These are phyloP conservation scores for Marasmius tenuissimus DNA, from an alignment of 1,284 basidiomycete species.

Conservation along the genomic window DNA sequence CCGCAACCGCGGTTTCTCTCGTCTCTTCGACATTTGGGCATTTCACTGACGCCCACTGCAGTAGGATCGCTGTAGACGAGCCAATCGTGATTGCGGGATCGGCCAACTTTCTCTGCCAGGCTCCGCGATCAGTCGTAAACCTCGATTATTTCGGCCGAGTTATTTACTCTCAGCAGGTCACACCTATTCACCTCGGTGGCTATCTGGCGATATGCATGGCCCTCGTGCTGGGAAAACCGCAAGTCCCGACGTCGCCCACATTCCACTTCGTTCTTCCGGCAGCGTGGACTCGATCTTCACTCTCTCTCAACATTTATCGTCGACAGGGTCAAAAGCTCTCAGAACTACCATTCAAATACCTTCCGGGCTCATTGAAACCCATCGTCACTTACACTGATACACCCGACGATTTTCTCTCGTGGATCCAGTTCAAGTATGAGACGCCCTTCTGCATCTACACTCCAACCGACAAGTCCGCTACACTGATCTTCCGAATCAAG, in stretches of 20 bases:
- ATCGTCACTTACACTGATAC: neutral
- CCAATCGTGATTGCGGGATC: neutral
- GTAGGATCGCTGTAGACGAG: neutral
- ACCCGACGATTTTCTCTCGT: neutral
- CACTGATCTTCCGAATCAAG: neutral
- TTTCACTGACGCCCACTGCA: neutral
- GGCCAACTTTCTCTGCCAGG: neutral
- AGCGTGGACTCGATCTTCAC: neutral
- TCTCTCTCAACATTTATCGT: neutral
- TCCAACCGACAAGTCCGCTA: neutral
- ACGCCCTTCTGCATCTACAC: neutral
- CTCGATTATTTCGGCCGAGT: neutral
- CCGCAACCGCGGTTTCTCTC: neutral
- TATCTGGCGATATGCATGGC: neutral
- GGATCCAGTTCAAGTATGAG: neutral
- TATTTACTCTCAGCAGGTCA: neutral
- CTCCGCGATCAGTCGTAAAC: neutral
- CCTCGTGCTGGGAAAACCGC: neutral
- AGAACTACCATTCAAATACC: neutral
- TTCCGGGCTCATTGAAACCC: neutral
- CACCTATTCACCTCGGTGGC: neutral
- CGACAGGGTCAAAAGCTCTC: neutral
- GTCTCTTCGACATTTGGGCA: neutral
- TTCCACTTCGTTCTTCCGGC: neutral
- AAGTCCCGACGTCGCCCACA: neutral